Evolutionary conservation across 192 early-diverging fungal genomes (phyloP).

Genomic region (Cladochytrium replicatum): DNA sequence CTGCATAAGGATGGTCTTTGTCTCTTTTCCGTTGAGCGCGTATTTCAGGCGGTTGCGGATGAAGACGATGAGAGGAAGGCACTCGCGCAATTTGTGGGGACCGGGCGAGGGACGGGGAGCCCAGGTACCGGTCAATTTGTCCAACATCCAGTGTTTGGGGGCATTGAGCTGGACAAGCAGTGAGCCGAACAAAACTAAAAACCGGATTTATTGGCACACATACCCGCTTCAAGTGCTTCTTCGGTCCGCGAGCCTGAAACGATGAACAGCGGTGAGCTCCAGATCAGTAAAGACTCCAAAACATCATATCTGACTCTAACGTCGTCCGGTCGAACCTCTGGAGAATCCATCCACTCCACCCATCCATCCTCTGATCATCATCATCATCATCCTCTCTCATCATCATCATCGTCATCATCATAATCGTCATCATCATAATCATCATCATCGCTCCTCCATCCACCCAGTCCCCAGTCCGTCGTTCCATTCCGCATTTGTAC

Average conservation of each 20-base stretch:
- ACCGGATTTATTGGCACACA: conserved; percentile 7
- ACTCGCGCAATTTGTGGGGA: conserved; percentile 99
- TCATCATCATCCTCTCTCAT: no score
- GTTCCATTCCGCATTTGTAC: no score
- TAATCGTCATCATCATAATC: no score
- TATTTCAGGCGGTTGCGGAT: conserved; percentile 99
- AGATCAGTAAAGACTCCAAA: no score
- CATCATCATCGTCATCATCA: no score
- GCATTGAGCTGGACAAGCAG: conserved; percentile 55
- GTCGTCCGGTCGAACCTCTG: no score
- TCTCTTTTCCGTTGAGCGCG: conserved; percentile 95
- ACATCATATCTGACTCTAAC: no score
- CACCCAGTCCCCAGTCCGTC: no score
- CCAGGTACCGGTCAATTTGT: conserved; percentile 98
- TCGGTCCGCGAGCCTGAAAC: conserved; percentile 92
- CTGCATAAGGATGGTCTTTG: conserved; percentile 93
- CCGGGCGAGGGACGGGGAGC: conserved; percentile 94
- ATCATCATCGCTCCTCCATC: no score
- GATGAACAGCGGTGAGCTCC: no score
- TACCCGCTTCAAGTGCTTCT: conserved; percentile 99
- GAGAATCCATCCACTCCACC: no score
- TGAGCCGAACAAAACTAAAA: not conserved
- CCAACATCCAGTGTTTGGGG: conserved; percentile 99
- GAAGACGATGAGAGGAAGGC: conserved; percentile 95
- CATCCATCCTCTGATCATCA: no score